These are phyloP conservation scores for Maudiozyma turicensis DNA, from an alignment of 805 yeast species.

Conservation along the genomic window DNA sequence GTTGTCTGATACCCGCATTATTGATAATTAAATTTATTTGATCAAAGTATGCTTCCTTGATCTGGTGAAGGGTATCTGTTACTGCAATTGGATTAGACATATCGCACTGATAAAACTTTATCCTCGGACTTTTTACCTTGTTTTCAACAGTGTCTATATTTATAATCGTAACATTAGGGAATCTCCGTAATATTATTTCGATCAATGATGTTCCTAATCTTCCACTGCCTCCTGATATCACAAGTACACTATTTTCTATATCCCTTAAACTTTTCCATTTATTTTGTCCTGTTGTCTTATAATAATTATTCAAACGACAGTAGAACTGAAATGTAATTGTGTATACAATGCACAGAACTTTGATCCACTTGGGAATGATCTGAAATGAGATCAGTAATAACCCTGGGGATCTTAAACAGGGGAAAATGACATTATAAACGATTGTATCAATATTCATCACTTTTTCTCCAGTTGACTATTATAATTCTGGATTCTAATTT, in stretches of 20 bases:
- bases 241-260: constrained; percentile 3
- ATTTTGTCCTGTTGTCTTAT: constrained; percentile 4
- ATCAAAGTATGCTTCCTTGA: constrained; percentile 38
- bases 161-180: constrained; percentile 19
- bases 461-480: no score
- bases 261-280: constrained; percentile 6
- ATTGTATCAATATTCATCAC: constrained; percentile 13
- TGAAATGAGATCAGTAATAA: constrained; percentile 6
- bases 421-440: constrained; percentile 9
- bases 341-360: constrained; percentile 2
- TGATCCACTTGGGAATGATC: neutral
- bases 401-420: constrained; percentile 16
- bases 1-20: constrained; percentile 71
- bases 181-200: constrained; percentile 10
- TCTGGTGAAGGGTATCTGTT: constrained; percentile 29
- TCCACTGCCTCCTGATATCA: constrained; percentile 33
- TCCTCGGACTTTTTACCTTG: constrained; percentile 15
- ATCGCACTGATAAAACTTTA: constrained; percentile 53
- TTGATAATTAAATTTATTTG: constrained; percentile 58
- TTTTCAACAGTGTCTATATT: constrained; percentile 14
- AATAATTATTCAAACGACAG: constrained; percentile 4
- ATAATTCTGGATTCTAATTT: no score
- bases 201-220: constrained; percentile 30
- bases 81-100: constrained; percentile 42
- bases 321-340: constrained; percentile 7